Percentiles rank a stretch among this genome's conserved stretches.
phyloP scores from a whole-genome alignment of 345 rosid genomes.

The Aethionema arabicum region DNA sequence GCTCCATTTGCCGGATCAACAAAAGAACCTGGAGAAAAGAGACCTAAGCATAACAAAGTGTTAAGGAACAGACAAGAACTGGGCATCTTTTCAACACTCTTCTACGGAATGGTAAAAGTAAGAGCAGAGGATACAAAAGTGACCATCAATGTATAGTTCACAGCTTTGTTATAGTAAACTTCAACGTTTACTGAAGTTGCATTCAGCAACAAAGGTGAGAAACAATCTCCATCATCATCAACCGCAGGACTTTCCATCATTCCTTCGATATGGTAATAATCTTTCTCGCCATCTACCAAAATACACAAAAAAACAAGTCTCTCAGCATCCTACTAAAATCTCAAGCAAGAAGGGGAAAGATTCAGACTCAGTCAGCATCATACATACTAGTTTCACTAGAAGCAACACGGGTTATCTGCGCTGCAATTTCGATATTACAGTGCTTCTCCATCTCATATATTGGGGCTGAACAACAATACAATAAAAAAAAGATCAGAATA shows the following conservation, averaged over 20 bases:
- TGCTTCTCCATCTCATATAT: conserved; percentile 94
- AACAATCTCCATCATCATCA: conserved; percentile 91
- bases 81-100: conserved; percentile 1
- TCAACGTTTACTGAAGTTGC: conserved; percentile 93
- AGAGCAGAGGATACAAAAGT: conserved; percentile 93
- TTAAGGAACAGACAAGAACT: conserved; percentile 55
- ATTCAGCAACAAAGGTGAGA: conserved; percentile 76
- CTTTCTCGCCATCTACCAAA: conserved; percentile 69
- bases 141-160: conserved; percentile 97
- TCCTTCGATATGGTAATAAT: conserved; percentile 79
- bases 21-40: conserved; percentile 95
- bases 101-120: conserved; percentile 1
- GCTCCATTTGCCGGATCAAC: conserved; percentile 97
- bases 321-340: neutral
- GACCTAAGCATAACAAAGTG: conserved; percentile 49
- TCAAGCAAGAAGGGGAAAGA: conserved; percentile 12
- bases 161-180: conserved; percentile 96
- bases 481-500: conserved; percentile 23
- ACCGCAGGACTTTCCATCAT: conserved; percentile 93
- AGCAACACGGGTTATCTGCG: conserved; percentile 64
- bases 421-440: conserved; percentile 93
- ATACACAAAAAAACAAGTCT: conserved; percentile 17
- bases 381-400: conserved; percentile 40
- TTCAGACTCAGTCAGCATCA: conserved; percentile 5
- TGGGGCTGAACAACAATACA: conserved; percentile 59